Base-by-base conservation (phyloP, 495 filamentous ascomycete species). In the Clavariopsis aquatica region DNA sequence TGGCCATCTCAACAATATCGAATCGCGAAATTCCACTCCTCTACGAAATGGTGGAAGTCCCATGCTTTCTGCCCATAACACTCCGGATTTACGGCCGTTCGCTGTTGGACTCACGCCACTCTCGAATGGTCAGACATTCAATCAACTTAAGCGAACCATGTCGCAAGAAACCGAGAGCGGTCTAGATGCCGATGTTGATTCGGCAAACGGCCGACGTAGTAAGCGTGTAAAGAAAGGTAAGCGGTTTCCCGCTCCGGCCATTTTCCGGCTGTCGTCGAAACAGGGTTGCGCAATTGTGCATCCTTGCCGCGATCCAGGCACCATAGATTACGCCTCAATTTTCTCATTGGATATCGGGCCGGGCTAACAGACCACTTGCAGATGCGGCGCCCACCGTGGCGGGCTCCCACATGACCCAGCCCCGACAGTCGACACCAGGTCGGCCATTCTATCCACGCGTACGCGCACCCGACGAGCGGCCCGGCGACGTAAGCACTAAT, bases 341-440 rank as follows among this genome's bases (percentile, higher is more conserved):
- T 27, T 59, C 20, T 54, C 59, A 68, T 69, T 72, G 49, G 63
- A 20, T 26, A 45, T 56, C 45, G 49, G 46, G 26, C 62, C 22
- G 36, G 63, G 75, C 79, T 79, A 77, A 79, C 65, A 68, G 61
- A 70, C 69, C 74, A 57, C 58, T 47, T 70, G 62, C 76, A 93
- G 91, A 94, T 83, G 83, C 85, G 43, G 87, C 88, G 56, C 93
- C 93, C 19, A 96, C 90, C 41, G 89, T 98, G 60, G 92, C 91
- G 64, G 94, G 95, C 28, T 96, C 93, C 38, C 92, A 97, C 78
- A 98, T 98, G 94, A 93, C 89, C 60, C 81, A 96, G 62, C 90
- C 96, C 69, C 89, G 92, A 47, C 91, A 92, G 41, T 86, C 89
- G 10, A 87, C 83, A 20, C 89, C 91, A 5, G 43, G 45, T 36